Base-by-base conservation (phyloP, 768 basidiomycete genomes). In the Dacryopinax primogenitus region DNA sequence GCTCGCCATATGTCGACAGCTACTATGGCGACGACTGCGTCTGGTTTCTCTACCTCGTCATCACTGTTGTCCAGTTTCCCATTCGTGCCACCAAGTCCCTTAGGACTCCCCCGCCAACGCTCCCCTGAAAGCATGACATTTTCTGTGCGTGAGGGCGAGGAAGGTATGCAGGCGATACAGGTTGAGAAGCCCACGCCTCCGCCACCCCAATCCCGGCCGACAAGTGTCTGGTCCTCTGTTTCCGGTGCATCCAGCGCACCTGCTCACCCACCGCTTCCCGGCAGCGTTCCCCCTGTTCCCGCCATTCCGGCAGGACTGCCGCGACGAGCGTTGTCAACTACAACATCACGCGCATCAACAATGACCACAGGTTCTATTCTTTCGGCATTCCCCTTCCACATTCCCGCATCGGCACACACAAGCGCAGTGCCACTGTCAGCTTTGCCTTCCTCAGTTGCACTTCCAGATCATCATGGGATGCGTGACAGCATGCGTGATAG, bases 51-150 rank as follows among this genome's bases (percentile, higher is more conserved):
- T 2, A 58, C 51, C 13, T 58, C 51, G 30, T 58, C 51, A 6
- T 58, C 51, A 2, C 51, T 58, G 4, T 30, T 58, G 2, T 58
- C 51, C 23, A 58, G 51, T 30, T 58, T 58, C 26, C 51, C 51
- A 23, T 58, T 58, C 26, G 51, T 58, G 9, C 51, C 51, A 6
- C 51, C 51, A 15, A 58, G 51, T 21, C 51, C 51, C 9, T 30
- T 58, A 23, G 51, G 51, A 18, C 23, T 58, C 3, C 51, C 51
- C 2, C 51, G 51, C 4, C 51, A 58, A 30, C 23, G 51, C 3
- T 58, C 51, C 3, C 51, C 51, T 7, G 51, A 58, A 21, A 58
- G 51, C 51, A 58, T 58, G 51, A 28, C 51, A 3, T 58, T 58
- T 30, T 58, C 51, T 6, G 51, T 58, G 7, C 51, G 51, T 18